phyloP scores from a whole-genome alignment of 257 asterid genomes.

The Ballota nigra region DNA sequence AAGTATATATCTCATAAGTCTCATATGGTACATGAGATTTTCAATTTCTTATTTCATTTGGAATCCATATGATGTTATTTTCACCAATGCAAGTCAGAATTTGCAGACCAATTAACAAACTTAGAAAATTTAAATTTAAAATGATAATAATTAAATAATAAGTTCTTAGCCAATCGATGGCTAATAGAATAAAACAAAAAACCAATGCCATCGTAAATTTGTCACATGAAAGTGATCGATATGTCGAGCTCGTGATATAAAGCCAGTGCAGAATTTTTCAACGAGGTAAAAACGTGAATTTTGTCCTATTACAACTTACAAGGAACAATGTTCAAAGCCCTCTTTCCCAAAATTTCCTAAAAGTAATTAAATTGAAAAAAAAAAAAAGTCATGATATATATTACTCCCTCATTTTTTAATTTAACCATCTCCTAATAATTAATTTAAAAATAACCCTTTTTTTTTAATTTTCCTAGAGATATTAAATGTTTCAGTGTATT shows the following conservation, averaged over 20 bases:
- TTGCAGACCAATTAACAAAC: not conserved
- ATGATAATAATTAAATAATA: not conserved
- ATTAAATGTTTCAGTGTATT: too few species aligned
- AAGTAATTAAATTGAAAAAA: not conserved
- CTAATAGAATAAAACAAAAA: conserved; percentile 5
- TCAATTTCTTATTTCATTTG: too few species aligned
- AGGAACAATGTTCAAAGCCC: conserved; percentile 12
- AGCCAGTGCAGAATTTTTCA: conserved; percentile 25
- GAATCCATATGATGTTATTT: too few species aligned
- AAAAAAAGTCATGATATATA: too few species aligned
- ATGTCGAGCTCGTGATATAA: conserved; percentile 26
- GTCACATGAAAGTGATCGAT: conserved; percentile 19
- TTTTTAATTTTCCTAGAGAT: too few species aligned
- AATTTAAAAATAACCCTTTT: too few species aligned
- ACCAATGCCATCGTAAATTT: not conserved
- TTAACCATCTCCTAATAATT: too few species aligned
- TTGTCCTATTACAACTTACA: conserved; percentile 27
- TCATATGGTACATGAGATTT: too few species aligned
- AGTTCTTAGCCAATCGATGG: not conserved
- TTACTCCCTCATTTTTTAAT: too few species aligned
- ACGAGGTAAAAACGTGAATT: conserved; percentile 31
- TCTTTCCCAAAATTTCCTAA: not conserved
- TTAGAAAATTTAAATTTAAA: too few species aligned
- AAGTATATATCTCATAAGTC: too few species aligned
- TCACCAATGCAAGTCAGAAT: too few species aligned